Percentiles rank a stretch among this genome's conserved stretches.
These are phyloP conservation scores for Sutorius eximius DNA, from an alignment of 1,284 basidiomycete genomes.

Conservation along the genomic window DNA sequence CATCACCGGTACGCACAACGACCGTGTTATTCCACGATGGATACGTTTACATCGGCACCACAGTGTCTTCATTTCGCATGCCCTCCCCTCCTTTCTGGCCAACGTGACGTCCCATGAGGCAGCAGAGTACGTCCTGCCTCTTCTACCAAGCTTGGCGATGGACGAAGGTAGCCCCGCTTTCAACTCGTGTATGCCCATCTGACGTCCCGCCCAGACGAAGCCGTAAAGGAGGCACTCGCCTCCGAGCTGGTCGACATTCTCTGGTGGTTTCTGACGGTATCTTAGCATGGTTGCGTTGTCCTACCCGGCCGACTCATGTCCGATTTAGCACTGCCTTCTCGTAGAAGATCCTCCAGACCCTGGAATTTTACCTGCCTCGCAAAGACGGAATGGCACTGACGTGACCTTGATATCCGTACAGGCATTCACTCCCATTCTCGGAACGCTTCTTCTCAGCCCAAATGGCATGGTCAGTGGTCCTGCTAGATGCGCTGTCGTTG, in stretches of 20 bases:
- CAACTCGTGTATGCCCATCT: constrained; percentile 9
- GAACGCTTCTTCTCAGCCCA: constrained; percentile 82
- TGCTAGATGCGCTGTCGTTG: constrained; percentile 76
- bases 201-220: constrained; percentile 63
- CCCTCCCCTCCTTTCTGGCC: constrained; percentile 71
- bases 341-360: constrained; percentile 45
- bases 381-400: constrained; percentile 27
- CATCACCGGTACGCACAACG: constrained; percentile 62
- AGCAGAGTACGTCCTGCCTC: constrained; percentile 90
- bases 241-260: constrained; percentile 80
- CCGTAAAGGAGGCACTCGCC: constrained; percentile 90
- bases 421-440: constrained; percentile 90
- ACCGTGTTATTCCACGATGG: neutral
- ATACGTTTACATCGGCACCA: constrained; percentile 4
- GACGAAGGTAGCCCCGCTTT: constrained; percentile 68
- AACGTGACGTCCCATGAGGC: constrained; percentile 86
- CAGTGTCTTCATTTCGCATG: constrained; percentile 80
- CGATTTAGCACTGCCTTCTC: constrained; percentile 54
- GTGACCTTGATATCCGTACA: constrained; percentile 68
- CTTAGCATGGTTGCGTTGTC: constrained; percentile 25
- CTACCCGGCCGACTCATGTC: constrained; percentile 12
- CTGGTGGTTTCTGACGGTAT: constrained; percentile 89
- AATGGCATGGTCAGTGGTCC: constrained; percentile 74
- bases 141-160: constrained; percentile 84
- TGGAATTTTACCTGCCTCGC: constrained; percentile 11